These are phyloP conservation scores for Daldinia concentrica DNA, from an alignment of 495 filamentous ascomycete genomes.

Conservation along the genomic window DNA sequence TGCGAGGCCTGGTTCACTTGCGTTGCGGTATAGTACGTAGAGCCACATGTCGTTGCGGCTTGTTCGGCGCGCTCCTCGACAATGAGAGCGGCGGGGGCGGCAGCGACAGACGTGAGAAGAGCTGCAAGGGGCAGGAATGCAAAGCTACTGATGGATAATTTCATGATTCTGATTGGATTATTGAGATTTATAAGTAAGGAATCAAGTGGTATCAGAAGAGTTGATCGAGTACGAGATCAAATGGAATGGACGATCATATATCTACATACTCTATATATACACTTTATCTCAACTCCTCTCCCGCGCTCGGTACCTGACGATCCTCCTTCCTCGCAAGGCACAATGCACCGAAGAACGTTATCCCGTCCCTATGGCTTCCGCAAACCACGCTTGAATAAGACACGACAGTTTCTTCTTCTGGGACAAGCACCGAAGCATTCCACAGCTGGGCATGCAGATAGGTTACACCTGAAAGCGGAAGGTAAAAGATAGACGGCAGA, in stretches of 20 bases:
- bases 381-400: conserved; percentile 7
- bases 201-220: background rate
- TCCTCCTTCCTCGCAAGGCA: conserved; percentile 41
- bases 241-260: background rate
- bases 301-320: conserved; percentile 20
- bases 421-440: conserved; percentile 29
- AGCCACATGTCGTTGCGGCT: conserved; percentile 55
- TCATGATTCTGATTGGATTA: conserved; percentile 23
- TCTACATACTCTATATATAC: conserved; percentile 14
- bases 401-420: conserved; percentile 38
- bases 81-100: conserved; percentile 32
- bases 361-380: conserved; percentile 6
- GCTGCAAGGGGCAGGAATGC: conserved; percentile 40
- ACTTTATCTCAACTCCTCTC: background rate
- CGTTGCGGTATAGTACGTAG: conserved; percentile 57
- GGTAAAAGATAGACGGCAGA: conserved; percentile 31
- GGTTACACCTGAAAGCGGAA: conserved; percentile 27
- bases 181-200: background rate
- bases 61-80: conserved; percentile 38
- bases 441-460: conserved; percentile 7
- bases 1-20: conserved; percentile 48
- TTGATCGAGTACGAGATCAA: background rate
- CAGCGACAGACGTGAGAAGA: conserved; percentile 27
- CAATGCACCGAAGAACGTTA: conserved; percentile 24
- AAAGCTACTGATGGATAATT: conserved; percentile 19